phyloP scores from a whole-genome alignment of 352 stramenopile genomes.

The Pythium sp. region DNA sequence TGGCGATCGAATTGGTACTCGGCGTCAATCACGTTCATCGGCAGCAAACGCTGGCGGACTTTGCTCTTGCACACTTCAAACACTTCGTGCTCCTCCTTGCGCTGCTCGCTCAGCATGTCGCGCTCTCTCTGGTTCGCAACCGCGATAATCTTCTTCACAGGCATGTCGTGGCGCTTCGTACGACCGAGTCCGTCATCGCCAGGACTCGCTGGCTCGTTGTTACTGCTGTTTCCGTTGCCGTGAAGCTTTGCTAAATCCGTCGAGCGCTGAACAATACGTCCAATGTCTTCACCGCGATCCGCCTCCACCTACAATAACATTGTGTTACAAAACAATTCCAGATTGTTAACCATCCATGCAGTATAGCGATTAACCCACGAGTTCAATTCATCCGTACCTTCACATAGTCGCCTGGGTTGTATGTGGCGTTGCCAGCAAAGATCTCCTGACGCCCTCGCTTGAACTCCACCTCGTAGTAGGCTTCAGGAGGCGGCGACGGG shows the following conservation, averaged over 20 bases:
- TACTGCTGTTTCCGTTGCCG: constrained; percentile 12
- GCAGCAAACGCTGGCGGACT: constrained; percentile 90
- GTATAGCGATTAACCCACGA: not conserved
- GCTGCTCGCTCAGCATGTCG: constrained; percentile 88
- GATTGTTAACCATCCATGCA: not conserved
- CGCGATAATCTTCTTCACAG: constrained; percentile 92
- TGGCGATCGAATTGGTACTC: constrained; percentile 99
- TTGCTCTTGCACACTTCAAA: constrained; percentile 97
- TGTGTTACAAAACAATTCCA: not conserved
- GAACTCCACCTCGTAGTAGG: constrained; percentile 95
- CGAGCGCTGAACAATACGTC: constrained; percentile 88
- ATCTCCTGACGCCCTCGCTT: constrained; percentile 92
- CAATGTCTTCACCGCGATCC: constrained; percentile 96
- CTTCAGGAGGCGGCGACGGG: constrained; percentile 61
- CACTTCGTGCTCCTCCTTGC: constrained; percentile 94
- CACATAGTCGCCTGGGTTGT: constrained; percentile 93
- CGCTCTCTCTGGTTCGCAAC: constrained; percentile 91
- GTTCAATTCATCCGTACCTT: constrained; percentile 49
- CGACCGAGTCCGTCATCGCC: constrained; percentile 45
- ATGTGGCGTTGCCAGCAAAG: constrained; percentile 82
- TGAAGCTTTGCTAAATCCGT: constrained; percentile 81
- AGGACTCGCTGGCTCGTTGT: constrained; percentile 25
- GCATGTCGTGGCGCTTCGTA: constrained; percentile 64
- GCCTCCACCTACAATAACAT: constrained; percentile 88
- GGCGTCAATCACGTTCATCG: constrained; percentile 97